Percentiles rank a stretch among this genome's conserved stretches.
Conservation (phyloP, 2,329 filamentous ascomycete genomes). For the Hypoxylon sp. region DNA sequence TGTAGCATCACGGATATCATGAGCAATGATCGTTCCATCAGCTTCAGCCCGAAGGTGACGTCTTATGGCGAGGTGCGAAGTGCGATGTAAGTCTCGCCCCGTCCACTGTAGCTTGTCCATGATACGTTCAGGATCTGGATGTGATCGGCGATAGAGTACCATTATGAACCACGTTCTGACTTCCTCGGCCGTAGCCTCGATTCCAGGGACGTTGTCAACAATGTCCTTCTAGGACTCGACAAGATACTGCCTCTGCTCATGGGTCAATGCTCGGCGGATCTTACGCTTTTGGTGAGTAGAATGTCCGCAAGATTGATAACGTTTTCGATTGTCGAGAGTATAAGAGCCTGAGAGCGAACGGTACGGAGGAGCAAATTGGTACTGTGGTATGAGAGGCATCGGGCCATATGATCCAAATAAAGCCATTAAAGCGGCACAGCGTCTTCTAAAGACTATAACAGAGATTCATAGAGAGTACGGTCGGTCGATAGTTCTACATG, state of each 20-base stretch:
- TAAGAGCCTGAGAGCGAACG: neutral
- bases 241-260: conserved; percentile 31
- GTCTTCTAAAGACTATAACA: neutral
- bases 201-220: conserved; percentile 42
- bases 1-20: conserved; percentile 48
- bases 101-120: conserved; percentile 40
- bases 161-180: conserved; percentile 46
- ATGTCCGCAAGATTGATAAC: conserved; percentile 32
- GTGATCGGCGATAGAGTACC: conserved; percentile 46
- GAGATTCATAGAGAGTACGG: neutral
- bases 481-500: conserved; percentile 9
- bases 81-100: conserved; percentile 47
- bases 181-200: conserved; percentile 41
- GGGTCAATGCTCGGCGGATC: conserved; percentile 27
- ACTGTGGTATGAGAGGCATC: neutral
- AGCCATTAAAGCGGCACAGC: neutral
- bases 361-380: neutral
- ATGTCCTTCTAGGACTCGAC: conserved; percentile 41
- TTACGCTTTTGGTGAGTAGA: conserved; percentile 31
- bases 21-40: conserved; percentile 44
- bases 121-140: conserved; percentile 45
- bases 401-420: neutral
- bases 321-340: neutral
- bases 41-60: conserved; percentile 46
- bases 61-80: conserved; percentile 42